A percentile compares a stretch with the other conserved stretches of the same genome.
Evolutionary conservation across 495 filamentous ascomycete species (phyloP).

Genomic region (Penicillium parvum): DNA sequence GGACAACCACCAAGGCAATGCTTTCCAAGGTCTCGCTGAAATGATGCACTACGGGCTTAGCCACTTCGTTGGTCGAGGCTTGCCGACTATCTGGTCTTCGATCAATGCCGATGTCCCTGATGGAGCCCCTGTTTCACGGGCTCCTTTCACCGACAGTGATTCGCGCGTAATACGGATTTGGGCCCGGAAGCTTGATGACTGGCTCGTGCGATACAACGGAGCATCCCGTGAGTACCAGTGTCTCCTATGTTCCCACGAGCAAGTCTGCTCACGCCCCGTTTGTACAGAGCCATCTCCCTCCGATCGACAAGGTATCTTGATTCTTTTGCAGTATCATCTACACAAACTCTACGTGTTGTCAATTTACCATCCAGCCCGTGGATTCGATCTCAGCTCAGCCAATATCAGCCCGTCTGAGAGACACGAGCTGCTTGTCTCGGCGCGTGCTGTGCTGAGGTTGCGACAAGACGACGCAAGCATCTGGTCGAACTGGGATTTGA

Average conservation of each 20-base stretch:
- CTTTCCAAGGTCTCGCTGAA: slow-evolving; percentile 33
- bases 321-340: slow-evolving; percentile 38
- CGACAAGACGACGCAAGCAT: slow-evolving; percentile 37
- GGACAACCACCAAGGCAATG: slow-evolving; percentile 26
- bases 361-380: slow-evolving; percentile 43
- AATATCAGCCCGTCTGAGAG: slow-evolving; percentile 32
- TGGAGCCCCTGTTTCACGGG: slow-evolving; percentile 6
- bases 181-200: slow-evolving; percentile 35
- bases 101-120: slow-evolving; percentile 22
- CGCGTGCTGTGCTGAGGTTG: slow-evolving; percentile 32
- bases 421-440: slow-evolving; percentile 36
- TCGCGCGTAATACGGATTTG: slow-evolving; percentile 34
- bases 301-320: slow-evolving; percentile 33
- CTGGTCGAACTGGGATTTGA: slow-evolving; percentile 42
- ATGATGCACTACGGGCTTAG: slow-evolving; percentile 41
- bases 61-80: slow-evolving; percentile 36
- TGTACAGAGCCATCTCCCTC: slow-evolving; percentile 29
- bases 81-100: slow-evolving; percentile 40
- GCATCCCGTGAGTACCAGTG: slow-evolving; percentile 30
- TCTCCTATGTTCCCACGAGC: no score
- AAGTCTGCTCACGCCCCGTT: no score
- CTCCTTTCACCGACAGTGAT: slow-evolving; percentile 32
- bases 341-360: slow-evolving; percentile 42
- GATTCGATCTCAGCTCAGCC: slow-evolving; percentile 37
- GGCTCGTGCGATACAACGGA: slow-evolving; percentile 37